These are phyloP conservation scores for Termitomyces sp. DNA, from an alignment of 768 basidiomycete species.

Conservation along the genomic window DNA sequence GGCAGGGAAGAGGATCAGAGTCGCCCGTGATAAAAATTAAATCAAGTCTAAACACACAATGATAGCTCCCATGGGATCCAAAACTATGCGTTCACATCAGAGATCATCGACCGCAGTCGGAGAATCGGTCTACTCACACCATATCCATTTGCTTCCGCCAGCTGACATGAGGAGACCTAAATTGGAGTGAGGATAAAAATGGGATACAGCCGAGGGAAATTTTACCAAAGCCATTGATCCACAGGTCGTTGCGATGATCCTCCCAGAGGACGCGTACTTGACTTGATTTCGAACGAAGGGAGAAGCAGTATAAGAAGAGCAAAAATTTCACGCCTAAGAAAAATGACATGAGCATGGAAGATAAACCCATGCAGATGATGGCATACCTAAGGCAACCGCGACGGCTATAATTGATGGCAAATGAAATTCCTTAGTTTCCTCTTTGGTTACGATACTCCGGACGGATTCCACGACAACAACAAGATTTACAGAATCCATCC, in stretches of 20 bases:
- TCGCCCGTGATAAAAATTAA: constrained; percentile 1
- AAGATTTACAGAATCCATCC: constrained; percentile 90
- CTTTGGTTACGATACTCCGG: constrained; percentile 59
- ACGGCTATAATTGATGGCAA: constrained; percentile 83
- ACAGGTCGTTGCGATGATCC: constrained; percentile 93
- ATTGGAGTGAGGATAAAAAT: constrained; percentile 5
- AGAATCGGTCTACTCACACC: constrained; percentile 54
- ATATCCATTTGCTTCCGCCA: constrained; percentile 70
- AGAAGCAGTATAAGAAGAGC: constrained; percentile 83
- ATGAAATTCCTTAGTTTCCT: constrained; percentile 55
- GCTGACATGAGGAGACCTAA: constrained; percentile 78
- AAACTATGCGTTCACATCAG: constrained; percentile 31
- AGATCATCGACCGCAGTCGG: background rate
- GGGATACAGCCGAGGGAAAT: background rate
- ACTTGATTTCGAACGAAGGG: constrained; percentile 74
- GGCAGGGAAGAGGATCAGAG: constrained; percentile 4
- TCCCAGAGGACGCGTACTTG: constrained; percentile 97
- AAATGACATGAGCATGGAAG: background rate
- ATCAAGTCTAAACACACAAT: constrained; percentile 42
- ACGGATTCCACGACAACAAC: constrained; percentile 87
- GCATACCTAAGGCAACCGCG: constrained; percentile 69
- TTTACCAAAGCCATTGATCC: constrained; percentile 73
- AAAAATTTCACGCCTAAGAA: constrained; percentile 69
- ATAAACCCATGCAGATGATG: background rate
- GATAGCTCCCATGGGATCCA: constrained; percentile 76